A percentile compares a stretch with the other conserved stretches of the same genome.
Conservation (phyloP, 176 grass and related monocot species). For the Hordeum marinum region DNA sequence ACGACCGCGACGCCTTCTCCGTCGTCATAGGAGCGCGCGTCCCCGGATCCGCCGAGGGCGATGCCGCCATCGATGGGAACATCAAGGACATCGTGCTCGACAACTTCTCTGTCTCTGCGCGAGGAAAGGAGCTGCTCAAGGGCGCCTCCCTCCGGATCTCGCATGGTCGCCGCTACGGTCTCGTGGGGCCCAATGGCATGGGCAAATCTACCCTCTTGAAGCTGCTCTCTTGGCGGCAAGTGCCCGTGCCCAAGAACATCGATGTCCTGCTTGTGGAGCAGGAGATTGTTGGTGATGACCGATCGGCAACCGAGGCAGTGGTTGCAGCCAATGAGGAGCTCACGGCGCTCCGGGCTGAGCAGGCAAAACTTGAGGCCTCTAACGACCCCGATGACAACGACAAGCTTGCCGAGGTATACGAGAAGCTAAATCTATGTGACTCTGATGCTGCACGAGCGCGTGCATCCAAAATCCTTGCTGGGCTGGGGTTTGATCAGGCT, state of each 20-base stretch:
- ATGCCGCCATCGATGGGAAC: constrained; percentile 51
- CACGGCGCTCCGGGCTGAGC: constrained; percentile 68
- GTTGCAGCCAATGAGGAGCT: constrained; percentile 89
- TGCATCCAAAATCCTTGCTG: constrained; percentile 81
- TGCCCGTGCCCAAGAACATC: constrained; percentile 81
- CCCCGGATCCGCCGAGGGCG: constrained; percentile 10
- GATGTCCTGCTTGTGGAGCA: constrained; percentile 94
- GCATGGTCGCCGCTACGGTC: constrained; percentile 76
- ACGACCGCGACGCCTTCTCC: constrained; percentile 89
- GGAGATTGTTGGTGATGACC: constrained; percentile 76
- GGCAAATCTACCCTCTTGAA: constrained; percentile 91
- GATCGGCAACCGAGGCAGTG: constrained; percentile 63
- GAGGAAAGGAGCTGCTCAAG: constrained; percentile 91
- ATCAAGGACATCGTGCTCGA: constrained; percentile 70
- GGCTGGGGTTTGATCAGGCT: constrained; percentile 76
- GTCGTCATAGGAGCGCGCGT: constrained; percentile 74
- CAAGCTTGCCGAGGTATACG: constrained; percentile 65
- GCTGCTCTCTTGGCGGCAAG: constrained; percentile 79
- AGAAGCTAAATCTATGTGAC: constrained; percentile 68
- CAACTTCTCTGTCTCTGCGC: constrained; percentile 82
- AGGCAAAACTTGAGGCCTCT: constrained; percentile 57
- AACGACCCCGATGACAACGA: constrained; percentile 50
- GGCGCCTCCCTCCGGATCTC: constrained; percentile 76
- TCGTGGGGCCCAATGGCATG: constrained; percentile 92
- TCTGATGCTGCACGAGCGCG: constrained; percentile 63